phyloP scores from a whole-genome alignment of 2,329 filamentous ascomycete species.

The Rutstroemia sp. region DNA sequence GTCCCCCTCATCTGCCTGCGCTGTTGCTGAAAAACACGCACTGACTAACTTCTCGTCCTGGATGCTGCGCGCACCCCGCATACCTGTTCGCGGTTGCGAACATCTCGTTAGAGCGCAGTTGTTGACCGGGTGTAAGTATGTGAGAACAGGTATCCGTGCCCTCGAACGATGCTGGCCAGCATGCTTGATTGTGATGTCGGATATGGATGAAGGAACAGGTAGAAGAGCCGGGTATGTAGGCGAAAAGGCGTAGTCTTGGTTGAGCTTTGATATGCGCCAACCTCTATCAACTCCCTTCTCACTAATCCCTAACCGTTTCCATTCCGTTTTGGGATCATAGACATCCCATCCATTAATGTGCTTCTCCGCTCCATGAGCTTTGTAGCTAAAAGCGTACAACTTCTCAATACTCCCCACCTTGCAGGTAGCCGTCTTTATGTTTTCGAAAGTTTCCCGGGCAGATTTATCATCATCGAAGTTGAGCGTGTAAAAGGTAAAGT shows the following conservation, averaged over 20 bases:
- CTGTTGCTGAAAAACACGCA: constrained; percentile 74
- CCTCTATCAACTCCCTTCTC: constrained; percentile 54
- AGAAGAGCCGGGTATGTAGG: constrained; percentile 85
- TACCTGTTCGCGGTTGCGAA: constrained; percentile 83
- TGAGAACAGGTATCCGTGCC: constrained; percentile 78
- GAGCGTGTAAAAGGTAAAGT: constrained; percentile 91
- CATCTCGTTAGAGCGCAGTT: constrained; percentile 95
- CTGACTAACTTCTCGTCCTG: constrained; percentile 93
- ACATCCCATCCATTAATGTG: constrained; percentile 72
- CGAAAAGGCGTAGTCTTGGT: constrained; percentile 83
- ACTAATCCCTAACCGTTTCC: constrained; percentile 78
- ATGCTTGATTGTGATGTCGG: constrained; percentile 95
- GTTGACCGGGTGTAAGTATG: constrained; percentile 93
- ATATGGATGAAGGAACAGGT: constrained; percentile 80
- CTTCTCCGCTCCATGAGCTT: constrained; percentile 65
- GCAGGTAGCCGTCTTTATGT: constrained; percentile 73
- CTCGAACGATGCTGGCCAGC: constrained; percentile 84
- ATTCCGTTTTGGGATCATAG: constrained; percentile 83
- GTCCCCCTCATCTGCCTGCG: constrained; percentile 21
- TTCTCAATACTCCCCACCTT: constrained; percentile 78
- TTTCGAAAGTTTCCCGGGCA: constrained; percentile 82
- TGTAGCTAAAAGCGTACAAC: constrained; percentile 84
- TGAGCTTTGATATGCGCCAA: constrained; percentile 89
- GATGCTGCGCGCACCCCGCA: constrained; percentile 81
- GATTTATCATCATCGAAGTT: constrained; percentile 69